Evolutionary conservation across 1,139 yeast genomes (phyloP), one percentile per base, ranked within the genome.

Genomic region (Blastobotrys buckinghamii): DNA sequence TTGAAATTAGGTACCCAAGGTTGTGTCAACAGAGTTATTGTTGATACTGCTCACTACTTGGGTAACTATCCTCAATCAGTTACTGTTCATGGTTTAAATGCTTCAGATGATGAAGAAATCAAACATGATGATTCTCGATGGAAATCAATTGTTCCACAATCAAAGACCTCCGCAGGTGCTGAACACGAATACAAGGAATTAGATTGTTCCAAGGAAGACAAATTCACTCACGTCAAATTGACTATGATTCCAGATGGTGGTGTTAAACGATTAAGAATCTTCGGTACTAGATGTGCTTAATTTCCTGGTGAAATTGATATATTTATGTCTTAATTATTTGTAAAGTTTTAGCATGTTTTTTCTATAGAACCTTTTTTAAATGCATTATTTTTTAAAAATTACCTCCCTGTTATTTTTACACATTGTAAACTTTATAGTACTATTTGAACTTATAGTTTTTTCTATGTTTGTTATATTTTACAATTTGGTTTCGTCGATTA

Each of bases 201-300:
- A 15, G 42, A 47, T 19, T 47, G 50, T 19, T 33, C 50, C 16
- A 50, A 55, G 15, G 53, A 54, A 16, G 59, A 58, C 24, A 54
- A 58, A n/a, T 65, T 56, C 47, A 76, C 92, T 6, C 95, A 88
- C 62, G 86, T 88, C 32, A 78, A 82, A 62, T 65, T 90, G 57
- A 81, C 87, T 16, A 84, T 90, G 64, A 84, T 89, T 55, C 97
- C 97, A 29, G 97, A 90, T 62, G 97, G 97, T 47, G 97, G 97
- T 53, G 88, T 89, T 50, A 90, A 90, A 74, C 78, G 97, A 65
- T 70, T 90, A 40, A 77, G 96, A 57, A 92, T 88, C 29, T 78
- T 79, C 62, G 97, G 97, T 35, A 73, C 76, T 22, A 69, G 76
- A 48, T 42, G 40, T 42, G 34, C 39, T 42, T 42, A 42, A n/a